Conservation (phyloP, 2,329 filamentous ascomycete genomes). For the Fusarium sublunatum region DNA sequence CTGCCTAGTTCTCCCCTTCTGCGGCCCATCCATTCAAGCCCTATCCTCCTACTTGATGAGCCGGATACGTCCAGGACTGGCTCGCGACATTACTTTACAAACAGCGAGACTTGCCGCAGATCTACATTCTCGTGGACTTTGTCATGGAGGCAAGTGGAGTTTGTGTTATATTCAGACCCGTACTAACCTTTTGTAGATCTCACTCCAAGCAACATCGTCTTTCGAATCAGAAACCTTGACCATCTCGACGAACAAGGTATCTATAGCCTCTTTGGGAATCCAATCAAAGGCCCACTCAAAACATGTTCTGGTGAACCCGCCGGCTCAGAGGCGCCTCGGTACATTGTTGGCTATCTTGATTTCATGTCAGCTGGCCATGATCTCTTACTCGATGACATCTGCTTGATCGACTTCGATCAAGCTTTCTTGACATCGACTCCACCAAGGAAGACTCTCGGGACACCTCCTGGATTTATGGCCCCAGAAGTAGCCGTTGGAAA, state of each 20-base stretch:
- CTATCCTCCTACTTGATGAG: slow-evolving; percentile 2
- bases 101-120: fast-evolving
- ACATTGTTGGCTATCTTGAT: slow-evolving; percentile 4
- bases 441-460: not conserved
- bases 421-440: not conserved
- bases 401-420: slow-evolving; percentile 8
- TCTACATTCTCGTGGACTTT: slow-evolving; percentile 4
- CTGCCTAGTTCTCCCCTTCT: slow-evolving; percentile 5
- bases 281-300: not conserved
- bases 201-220: not conserved
- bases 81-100: not conserved
- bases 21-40: not conserved
- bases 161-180: fast-evolving
- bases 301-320: not conserved
- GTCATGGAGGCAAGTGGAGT: not conserved
- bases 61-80: not conserved
- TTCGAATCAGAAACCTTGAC: slow-evolving; percentile 4
- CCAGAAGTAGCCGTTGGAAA: slow-evolving; percentile 9
- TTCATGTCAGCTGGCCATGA: not conserved
- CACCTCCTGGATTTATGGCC: not conserved
- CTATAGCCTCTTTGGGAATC: not conserved
- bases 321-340: slow-evolving; percentile 3
- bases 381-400: not conserved
- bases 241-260: slow-evolving; percentile 6
- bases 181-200: not conserved